Evolutionary conservation across 495 filamentous ascomycete genomes (phyloP).

Genomic region (Neurospora terricola): DNA sequence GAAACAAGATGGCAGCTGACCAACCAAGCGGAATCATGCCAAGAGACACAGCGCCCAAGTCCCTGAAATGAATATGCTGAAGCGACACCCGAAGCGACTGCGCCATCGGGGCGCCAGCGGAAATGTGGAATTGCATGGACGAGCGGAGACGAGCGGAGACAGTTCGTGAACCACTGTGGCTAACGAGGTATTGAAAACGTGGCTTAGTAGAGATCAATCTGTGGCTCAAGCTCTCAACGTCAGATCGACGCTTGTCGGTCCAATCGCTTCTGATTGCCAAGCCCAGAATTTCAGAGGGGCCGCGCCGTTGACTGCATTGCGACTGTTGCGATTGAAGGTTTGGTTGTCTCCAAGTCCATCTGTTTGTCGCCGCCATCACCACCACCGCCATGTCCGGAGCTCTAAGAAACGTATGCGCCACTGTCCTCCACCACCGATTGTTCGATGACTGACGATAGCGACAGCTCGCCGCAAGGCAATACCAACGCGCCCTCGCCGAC

Average conservation of each 20-base stretch:
- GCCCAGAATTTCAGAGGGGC: background rate
- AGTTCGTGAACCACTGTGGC: background rate
- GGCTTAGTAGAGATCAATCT: background rate
- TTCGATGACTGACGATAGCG: no score
- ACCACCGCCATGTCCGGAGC: constrained; percentile 16
- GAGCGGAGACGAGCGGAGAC: background rate
- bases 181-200: background rate
- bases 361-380: background rate
- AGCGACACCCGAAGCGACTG: background rate
- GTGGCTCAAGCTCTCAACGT: background rate
- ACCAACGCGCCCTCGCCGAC: constrained; percentile 56
- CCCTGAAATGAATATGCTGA: background rate
- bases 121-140: background rate
- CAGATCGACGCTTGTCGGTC: background rate
- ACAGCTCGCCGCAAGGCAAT: constrained; percentile 12
- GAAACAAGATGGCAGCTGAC: background rate
- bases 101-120: background rate
- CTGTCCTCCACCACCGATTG: no score
- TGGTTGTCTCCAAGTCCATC: background rate
- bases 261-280: background rate
- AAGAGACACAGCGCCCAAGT: background rate
- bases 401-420: background rate
- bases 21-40: background rate
- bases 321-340: background rate
- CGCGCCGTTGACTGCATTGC: background rate